These are phyloP conservation scores for Ochromonadaceae sp. DNA, from an alignment of 352 stramenopile genomes.

Conservation along the genomic window DNA sequence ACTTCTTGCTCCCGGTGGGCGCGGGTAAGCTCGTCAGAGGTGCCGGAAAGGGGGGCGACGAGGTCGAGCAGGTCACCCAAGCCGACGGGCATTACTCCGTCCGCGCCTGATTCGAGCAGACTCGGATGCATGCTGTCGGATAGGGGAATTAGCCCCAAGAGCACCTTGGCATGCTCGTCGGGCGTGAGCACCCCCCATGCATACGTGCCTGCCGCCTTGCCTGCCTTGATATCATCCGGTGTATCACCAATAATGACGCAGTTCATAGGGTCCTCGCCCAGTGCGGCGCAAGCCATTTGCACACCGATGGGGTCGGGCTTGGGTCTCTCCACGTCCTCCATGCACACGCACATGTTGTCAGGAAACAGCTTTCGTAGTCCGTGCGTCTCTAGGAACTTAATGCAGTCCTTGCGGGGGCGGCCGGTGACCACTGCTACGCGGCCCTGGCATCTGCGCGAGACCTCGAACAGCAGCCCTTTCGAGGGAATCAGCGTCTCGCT, in stretches of 20 bases:
- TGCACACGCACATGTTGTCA: slow-evolving; percentile 72
- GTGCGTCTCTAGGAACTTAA: slow-evolving; percentile 72
- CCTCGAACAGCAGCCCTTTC: slow-evolving; percentile 52
- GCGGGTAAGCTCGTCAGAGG: neutral
- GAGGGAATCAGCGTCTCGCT: slow-evolving; percentile 74
- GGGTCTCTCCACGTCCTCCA: slow-evolving; percentile 81
- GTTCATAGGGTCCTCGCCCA: slow-evolving; percentile 51
- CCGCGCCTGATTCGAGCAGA: slow-evolving; percentile 44
- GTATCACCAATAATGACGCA: slow-evolving; percentile 86
- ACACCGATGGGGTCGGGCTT: slow-evolving; percentile 83
- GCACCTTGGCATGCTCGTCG: slow-evolving; percentile 52
- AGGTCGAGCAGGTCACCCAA: slow-evolving; percentile 60
- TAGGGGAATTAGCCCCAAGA: slow-evolving; percentile 36
- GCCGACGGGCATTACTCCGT: slow-evolving; percentile 46
- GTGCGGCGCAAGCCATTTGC: slow-evolving; percentile 49
- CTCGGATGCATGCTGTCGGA: slow-evolving; percentile 29
- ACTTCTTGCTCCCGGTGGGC: neutral
- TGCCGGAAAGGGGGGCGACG: slow-evolving; percentile 31
- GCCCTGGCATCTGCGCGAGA: slow-evolving; percentile 53
- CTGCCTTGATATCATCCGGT: slow-evolving; percentile 80
- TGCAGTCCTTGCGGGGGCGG: slow-evolving; percentile 73
- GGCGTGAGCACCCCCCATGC: slow-evolving; percentile 60
- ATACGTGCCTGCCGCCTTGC: slow-evolving; percentile 44
- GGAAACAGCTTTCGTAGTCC: slow-evolving; percentile 64
- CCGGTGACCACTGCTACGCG: slow-evolving; percentile 74